Base-by-base conservation (phyloP, 2,329 filamentous ascomycete genomes). In the Trichoderma endophyticum region DNA sequence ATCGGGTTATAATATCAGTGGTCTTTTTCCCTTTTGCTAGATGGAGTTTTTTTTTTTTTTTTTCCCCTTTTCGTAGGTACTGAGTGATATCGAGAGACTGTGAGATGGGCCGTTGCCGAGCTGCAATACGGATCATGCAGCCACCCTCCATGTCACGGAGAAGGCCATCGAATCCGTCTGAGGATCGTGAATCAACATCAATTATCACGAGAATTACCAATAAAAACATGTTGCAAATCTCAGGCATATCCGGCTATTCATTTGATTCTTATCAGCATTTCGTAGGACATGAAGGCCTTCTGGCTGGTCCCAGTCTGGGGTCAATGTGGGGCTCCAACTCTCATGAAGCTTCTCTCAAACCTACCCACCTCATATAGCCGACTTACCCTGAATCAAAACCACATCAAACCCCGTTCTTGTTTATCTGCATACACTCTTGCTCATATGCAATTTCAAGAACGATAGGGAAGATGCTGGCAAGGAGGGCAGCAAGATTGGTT, bases 401-500 rank as follows among this genome's bases (percentile, higher is more conserved):
- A 7, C 57, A 11, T 36, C 39, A 30, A 39, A 14, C 4, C 4
- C 21, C 11, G 3, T 21, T 26, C 15, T n/a, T 9, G 15, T 39
- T 43, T 3, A 43, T 43, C 39, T 4, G 7, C 39, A 43, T 9
- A 9, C 18, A 3, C 18, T 21, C 3, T 26, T 26, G 11, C 6
- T 62, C 9, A 65, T 15, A 2, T n/a, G n/a, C 26, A 26, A 18
- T 14, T 8, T 6, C 15, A 28, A 24, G 12, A n/a, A 51, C 4
- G 21, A 3, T 11, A 6, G 11, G 14, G 1, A 54, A 70, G 8
- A 76, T 77, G 73, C 21, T 74, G 57, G 56, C 64, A 21, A 65
- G 65, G 54, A 67, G 48, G 18, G 64, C 61, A 54, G 57, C 57
- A 5, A 63, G 24, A 26, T 7, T 21, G 14, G 15, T 57, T 3